Base-by-base conservation (phyloP, 352 stramenopile species). In the Phytophthora lateralis region DNA sequence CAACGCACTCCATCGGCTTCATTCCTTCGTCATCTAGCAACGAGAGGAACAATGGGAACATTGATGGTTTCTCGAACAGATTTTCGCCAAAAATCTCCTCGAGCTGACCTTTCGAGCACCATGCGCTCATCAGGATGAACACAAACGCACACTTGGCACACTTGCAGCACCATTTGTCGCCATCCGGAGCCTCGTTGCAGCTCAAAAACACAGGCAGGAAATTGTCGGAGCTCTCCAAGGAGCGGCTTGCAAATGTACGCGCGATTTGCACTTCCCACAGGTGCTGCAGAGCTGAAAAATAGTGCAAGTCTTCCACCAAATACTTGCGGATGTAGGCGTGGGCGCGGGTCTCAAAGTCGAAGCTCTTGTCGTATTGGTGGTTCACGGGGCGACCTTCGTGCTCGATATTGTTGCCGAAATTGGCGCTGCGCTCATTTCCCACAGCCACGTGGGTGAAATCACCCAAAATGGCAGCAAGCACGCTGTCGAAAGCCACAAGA, bases 321-420 rank as follows among this genome's bases (percentile, higher is more conserved):
- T 75, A 76, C 51, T 63, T 69, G 18, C 60, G 55, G 7, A 82
- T 79, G 44, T 82, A 82, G 18, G 38, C 48, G 32, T 79, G 66
- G 10, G 57, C 66, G 0, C 52, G 61, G 12, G 34, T 58, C 29
- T 79, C 73, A 48, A 79, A 78, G 26, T 63, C 57, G 49, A 79
- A 82, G 49, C 66, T 78, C 57, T 82, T 82, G 73, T 82, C 73
- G 37, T 75, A 79, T 42, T 80, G 73, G 47, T 79, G 73, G 53
- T 79, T 82, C 34, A 82, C 73, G 4, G 43, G 29, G 6, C 60
- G 60, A 24, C 70, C 69, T 42, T 72, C 53, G 20, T 78, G 66
- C 20, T 52, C 27, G 18, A 82, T 44, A 34, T 78, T 76, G 46
- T 81, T 81, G 47, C 66, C 73, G 29, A 44, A 71, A 47, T 81